Conservation (phyloP, 1,284 basidiomycete genomes). For the Moesziomyces antarcticus region DNA sequence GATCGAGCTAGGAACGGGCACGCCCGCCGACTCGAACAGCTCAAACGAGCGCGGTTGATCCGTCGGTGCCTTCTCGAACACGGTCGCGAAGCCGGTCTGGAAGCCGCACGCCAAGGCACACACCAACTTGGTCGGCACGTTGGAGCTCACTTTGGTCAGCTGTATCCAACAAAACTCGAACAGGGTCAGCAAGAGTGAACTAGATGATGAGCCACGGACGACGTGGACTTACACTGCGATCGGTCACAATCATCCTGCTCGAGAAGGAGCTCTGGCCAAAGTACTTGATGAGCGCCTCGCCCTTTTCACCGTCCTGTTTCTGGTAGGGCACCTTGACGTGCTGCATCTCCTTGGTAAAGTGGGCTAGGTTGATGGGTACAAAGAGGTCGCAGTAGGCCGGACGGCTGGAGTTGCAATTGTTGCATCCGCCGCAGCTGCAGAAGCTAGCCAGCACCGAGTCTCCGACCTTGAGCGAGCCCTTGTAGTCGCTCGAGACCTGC, state of each 20-base stretch:
- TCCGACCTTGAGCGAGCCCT: conserved; percentile 13
- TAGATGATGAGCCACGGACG: too few relatives aligned
- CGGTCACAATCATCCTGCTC: conserved; percentile 25
- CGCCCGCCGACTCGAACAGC: conserved; percentile 15
- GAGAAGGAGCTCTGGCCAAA: conserved; percentile 41
- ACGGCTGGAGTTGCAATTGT: conserved; percentile 23
- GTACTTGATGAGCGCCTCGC: conserved; percentile 24
- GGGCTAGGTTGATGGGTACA: conserved; percentile 16
- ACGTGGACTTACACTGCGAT: conserved; percentile 17
- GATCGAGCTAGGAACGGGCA: conserved; percentile 6
- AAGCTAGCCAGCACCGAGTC: conserved; percentile 33
- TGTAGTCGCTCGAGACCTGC: conserved; percentile 16
- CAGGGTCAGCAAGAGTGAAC: too few relatives aligned
- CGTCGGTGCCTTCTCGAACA: conserved; percentile 27
- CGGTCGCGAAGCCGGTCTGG: conserved; percentile 32
- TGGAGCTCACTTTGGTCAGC: conserved; percentile 30
- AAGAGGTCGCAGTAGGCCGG: conserved; percentile 24
- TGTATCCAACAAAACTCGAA: neutral
- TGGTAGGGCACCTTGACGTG: conserved; percentile 19
- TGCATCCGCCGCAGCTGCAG: conserved; percentile 31
- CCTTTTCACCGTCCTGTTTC: conserved; percentile 5
- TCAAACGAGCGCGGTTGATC: conserved; percentile 19
- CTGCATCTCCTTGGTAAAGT: conserved; percentile 22
- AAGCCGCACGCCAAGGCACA: conserved; percentile 29
- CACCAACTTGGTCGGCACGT: conserved; percentile 23